Percentiles rank a stretch among this genome's conserved stretches.
phyloP scores from a whole-genome alignment of 805 yeast species.

The Tetrapisispora phaffii region DNA sequence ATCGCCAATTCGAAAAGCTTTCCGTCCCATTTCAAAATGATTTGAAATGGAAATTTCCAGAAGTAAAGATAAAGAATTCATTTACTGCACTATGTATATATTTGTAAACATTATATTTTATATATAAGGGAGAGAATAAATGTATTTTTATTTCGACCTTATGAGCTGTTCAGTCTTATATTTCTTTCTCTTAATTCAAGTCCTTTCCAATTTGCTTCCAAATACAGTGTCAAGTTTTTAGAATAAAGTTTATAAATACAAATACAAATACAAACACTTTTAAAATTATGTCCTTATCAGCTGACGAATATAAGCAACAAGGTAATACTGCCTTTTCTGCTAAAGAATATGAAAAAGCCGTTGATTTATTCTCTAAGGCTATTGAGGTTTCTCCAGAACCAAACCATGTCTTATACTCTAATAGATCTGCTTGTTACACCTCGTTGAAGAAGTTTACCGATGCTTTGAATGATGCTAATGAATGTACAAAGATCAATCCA shows the following conservation, averaged over 20 bases:
- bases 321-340: constrained; percentile 91
- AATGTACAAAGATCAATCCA: constrained; percentile 71
- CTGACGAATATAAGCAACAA: constrained; percentile 76
- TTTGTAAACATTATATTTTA: too few relatives aligned
- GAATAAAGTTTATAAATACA: too few relatives aligned
- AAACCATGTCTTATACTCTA: constrained; percentile 86
- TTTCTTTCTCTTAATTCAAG: too few relatives aligned
- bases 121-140: too few relatives aligned
- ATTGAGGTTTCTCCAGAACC: constrained; percentile 74
- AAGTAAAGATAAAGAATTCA: not conserved
- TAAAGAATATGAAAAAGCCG: constrained; percentile 73
- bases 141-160: too few relatives aligned
- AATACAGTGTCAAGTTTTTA: too few relatives aligned
- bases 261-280: too few relatives aligned
- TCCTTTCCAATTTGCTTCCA: too few relatives aligned
- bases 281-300: constrained; percentile 28
- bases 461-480: constrained; percentile 79
- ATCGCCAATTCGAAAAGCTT: not conserved
- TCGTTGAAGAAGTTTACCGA: constrained; percentile 61
- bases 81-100: not conserved
- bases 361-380: constrained; percentile 74
- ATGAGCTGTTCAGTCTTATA: too few relatives aligned
- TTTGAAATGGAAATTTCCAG: constrained; percentile 2
- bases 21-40: too few relatives aligned
- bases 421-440: constrained; percentile 87